Evolutionary conservation across 169 alveolate species (phyloP), one percentile per base, ranked within the genome.

Genomic region (Theileria sp.): DNA sequence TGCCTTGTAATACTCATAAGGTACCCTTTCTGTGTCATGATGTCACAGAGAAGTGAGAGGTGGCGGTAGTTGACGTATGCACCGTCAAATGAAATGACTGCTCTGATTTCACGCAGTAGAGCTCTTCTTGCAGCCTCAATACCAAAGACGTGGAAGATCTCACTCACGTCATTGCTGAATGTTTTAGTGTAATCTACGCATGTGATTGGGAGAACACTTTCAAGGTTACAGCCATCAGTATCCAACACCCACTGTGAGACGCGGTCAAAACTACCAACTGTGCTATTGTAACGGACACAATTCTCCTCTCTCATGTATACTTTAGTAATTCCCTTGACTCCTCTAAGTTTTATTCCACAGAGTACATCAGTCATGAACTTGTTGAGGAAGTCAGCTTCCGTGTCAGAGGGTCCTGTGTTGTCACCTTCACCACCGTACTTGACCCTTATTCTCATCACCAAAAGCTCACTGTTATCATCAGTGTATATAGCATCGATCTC

Each of bases 71-170:
- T 98, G 28, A 98, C 99, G 92, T 98, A 98, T 19, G 97, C 96
- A 80, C 98, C 98, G 91, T 97, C 97, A 79, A 95, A 94, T 3
- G 92, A 87, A 38, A 94, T 89, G 83, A 88, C 97, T 60, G 93
- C 95, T 77, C 99, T 94, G 65, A 98, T 93, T 88, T 99, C 99
- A 60, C 94, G 92, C 23, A 97, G 93, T 19, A 99, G 90, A 36
- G 99, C 96, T 92, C 96, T 93, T 56, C 99, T 93, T 0, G 96
- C 99, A n/a, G 99, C 99, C 94, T 99, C 99, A 58, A 99, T 97
- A 36, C 99, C 99, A 26, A 97, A 83, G 5, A 95, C 97, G 79
- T 94, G 94, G 85, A 95, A 92, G 36, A 97, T 96, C 93, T 98
- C 99, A 62, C 96, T 95, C 68, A 98, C 94, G 92, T 97, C 99